Percentiles rank a stretch among this genome's conserved stretches.
Evolutionary conservation across 2,329 filamentous ascomycete genomes (phyloP).

Genomic region (Fusarium tanahbumbuense): DNA sequence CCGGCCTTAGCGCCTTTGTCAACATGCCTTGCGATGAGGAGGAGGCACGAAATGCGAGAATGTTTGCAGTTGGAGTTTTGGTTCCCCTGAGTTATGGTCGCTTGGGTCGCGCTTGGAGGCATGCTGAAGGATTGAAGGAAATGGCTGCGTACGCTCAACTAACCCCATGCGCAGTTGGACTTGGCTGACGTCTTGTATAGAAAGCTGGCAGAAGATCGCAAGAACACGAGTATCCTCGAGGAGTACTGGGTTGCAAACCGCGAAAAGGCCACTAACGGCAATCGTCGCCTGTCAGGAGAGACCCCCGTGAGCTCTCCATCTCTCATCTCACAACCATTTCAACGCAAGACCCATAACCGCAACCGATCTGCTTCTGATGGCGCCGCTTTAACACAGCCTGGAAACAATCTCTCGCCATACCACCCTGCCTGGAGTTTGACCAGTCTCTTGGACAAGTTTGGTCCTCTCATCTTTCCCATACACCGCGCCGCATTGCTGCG

Average conservation of each 20-base stretch:
- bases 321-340: conserved; percentile 50
- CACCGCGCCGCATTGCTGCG: conserved; percentile 87
- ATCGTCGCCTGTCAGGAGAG: conserved; percentile 53
- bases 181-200: conserved; percentile 52
- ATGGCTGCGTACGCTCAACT: conserved; percentile 72
- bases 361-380: conserved; percentile 73
- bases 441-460: conserved; percentile 82
- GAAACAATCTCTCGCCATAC: conserved; percentile 76
- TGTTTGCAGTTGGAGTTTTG: conserved; percentile 90
- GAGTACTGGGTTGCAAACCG: conserved; percentile 78
- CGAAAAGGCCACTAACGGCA: conserved; percentile 53
- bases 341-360: conserved; percentile 60
- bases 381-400: conserved; percentile 66
- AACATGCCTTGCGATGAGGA: conserved; percentile 83
- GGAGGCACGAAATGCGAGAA: conserved; percentile 85
- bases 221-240: conserved; percentile 73
- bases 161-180: conserved; percentile 1
- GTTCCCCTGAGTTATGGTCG: conserved; percentile 88
- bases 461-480: conserved; percentile 90
- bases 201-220: conserved; percentile 72
- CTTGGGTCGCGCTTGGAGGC: conserved; percentile 88
- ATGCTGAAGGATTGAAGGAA: conserved; percentile 79
- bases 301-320: conserved; percentile 65
- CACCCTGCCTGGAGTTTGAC: conserved; percentile 90
- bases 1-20: conserved; percentile 91